Percentiles rank a stretch among this genome's conserved stretches.
Evolutionary conservation across 345 rosid genomes (phyloP).

Genomic region (Aethionema arabicum): DNA sequence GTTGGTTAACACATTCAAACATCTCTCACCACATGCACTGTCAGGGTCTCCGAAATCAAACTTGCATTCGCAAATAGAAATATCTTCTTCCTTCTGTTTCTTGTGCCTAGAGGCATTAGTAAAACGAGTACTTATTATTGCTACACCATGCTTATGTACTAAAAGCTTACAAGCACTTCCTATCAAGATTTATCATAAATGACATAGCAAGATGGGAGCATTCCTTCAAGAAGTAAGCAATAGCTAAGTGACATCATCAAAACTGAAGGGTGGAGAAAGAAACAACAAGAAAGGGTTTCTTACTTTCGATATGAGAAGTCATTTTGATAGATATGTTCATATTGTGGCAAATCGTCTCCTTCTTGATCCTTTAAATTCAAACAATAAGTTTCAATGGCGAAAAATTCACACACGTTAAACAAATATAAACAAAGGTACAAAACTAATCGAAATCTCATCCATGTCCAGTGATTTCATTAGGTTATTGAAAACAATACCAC

Average conservation of each 20-base stretch:
- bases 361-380: conserved; percentile 48
- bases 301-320: conserved; percentile 75
- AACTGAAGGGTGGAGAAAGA: not conserved
- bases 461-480: not conserved
- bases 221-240: not conserved
- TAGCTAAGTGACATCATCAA: not conserved
- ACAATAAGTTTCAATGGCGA: not conserved
- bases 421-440: not conserved
- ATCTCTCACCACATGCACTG: conserved; percentile 85
- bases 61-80: conserved; percentile 79
- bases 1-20: conserved; percentile 82
- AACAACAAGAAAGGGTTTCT: conserved; percentile 7
- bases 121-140: not conserved
- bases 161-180: not conserved
- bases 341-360: conserved; percentile 48
- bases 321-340: conserved; percentile 65
- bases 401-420: not conserved
- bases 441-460: conserved; percentile 12
- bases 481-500: conserved; percentile 3
- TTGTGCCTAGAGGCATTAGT: conserved; percentile 52
- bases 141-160: not conserved
- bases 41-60: conserved; percentile 64
- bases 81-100: conserved; percentile 94
- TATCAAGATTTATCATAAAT: not conserved
- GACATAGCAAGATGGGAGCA: not conserved